Conservation (phyloP, 106 monocot genomes). For the Phalaenopsis aphrodite region DNA sequence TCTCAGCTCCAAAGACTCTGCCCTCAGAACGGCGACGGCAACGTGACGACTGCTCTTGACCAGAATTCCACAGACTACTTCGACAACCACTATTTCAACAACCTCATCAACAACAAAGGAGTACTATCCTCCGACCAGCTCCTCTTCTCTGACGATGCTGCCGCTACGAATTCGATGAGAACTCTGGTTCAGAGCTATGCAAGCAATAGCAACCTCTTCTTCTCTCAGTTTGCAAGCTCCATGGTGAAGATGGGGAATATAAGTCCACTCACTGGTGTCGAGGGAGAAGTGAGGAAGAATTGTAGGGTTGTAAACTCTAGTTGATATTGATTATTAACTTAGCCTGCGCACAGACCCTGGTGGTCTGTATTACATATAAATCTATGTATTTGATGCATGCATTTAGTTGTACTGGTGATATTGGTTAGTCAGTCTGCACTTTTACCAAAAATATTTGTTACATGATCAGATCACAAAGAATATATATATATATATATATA, state of each 20-base stretch:
- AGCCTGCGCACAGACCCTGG: no score
- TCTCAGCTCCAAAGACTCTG: conserved; percentile 27
- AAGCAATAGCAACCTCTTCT: conserved; percentile 14
- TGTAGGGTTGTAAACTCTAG: conserved; percentile 50
- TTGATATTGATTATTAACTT: background rate
- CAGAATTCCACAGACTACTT: conserved; percentile 41
- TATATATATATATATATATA: no score
- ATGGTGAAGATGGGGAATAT: conserved; percentile 73
- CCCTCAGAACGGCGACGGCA: conserved; percentile 42
- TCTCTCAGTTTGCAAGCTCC: conserved; percentile 35
- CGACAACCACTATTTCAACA: conserved; percentile 71
- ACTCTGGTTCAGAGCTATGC: conserved; percentile 37
- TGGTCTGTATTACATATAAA: no score
- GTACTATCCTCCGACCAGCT: conserved; percentile 61
- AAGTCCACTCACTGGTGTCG: conserved; percentile 38
- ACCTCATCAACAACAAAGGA: conserved; percentile 42
- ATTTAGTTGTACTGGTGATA: no score
- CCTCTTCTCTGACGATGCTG: conserved; percentile 46
- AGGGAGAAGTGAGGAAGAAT: conserved; percentile 40
- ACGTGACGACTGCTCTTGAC: conserved; percentile 42
- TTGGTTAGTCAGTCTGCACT: no score
- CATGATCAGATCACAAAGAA: no score
- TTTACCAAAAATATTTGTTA: no score
- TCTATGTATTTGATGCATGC: no score
- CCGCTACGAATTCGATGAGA: conserved; percentile 24